These are phyloP conservation scores for Neurospora crassa DNA, from an alignment of 2,329 filamentous ascomycete genomes.

Conservation along the genomic window DNA sequence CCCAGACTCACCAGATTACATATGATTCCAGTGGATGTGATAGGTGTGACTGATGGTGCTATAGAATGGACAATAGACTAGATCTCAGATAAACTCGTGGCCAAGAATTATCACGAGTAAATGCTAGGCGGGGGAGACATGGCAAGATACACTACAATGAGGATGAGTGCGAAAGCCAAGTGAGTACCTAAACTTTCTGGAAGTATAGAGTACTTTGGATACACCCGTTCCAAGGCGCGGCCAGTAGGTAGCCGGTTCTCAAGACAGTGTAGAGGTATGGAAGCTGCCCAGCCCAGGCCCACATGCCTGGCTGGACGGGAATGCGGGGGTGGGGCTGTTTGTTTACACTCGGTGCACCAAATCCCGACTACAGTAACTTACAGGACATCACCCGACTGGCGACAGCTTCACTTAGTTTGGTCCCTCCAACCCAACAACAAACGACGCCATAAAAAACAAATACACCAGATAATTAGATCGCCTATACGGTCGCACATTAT, in stretches of 20 bases:
- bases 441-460: not conserved
- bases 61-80: not conserved
- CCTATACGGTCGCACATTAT: not conserved
- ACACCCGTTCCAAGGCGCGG: accelerated
- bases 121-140: not conserved
- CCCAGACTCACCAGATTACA: not conserved
- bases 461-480: constrained; percentile 6
- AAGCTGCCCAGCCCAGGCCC: not conserved
- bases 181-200: not conserved
- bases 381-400: not conserved
- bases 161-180: not conserved
- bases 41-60: not conserved
- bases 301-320: not conserved
- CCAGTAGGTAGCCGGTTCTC: not conserved
- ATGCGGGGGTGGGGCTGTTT: not conserved
- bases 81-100: too few relatives aligned
- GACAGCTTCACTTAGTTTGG: not conserved
- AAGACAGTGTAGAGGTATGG: not conserved
- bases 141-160: not conserved
- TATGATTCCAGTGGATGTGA: not conserved
- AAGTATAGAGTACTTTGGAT: not conserved
- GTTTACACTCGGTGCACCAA: not conserved
- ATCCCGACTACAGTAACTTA: not conserved
- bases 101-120: too few relatives aligned
- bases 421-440: not conserved